phyloP scores from a whole-genome alignment of 495 filamentous ascomycete genomes.

The Lophiostoma macrostomum region DNA sequence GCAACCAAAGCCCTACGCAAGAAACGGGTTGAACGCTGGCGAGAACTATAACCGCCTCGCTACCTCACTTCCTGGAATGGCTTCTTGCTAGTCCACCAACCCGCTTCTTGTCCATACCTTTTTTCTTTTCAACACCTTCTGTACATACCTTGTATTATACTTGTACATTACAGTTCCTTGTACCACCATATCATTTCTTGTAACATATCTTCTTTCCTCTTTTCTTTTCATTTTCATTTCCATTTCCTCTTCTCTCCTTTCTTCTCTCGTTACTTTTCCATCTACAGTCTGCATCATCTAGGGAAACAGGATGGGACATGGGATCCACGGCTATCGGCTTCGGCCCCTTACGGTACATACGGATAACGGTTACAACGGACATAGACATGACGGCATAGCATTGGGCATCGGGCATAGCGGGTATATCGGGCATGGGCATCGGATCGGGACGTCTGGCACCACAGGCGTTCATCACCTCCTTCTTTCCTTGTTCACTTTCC shows the following conservation, averaged over 20 bases:
- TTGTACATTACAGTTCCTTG: no score
- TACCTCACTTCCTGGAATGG: neutral
- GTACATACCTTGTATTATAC: neutral
- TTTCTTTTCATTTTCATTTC: slow-evolving; percentile 9
- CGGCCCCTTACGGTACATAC: neutral
- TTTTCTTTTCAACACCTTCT: slow-evolving; percentile 6
- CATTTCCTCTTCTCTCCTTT: slow-evolving; percentile 8
- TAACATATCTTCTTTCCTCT: slow-evolving; percentile 1
- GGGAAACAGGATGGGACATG: neutral
- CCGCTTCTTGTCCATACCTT: slow-evolving; percentile 3
- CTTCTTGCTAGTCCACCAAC: neutral
- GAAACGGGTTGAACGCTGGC: slow-evolving; percentile 25
- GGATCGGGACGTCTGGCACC: no score
- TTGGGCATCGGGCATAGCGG: no score
- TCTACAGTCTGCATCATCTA: slow-evolving; percentile 2
- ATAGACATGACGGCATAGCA: no score
- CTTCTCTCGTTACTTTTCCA: neutral
- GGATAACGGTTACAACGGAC: neutral
- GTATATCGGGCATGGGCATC: no score
- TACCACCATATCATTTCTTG: neutral
- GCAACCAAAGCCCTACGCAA: slow-evolving; percentile 18
- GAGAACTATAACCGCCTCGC: neutral
- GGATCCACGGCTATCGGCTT: neutral
- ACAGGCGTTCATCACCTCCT: no score
- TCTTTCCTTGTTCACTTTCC: no score